These are phyloP conservation scores for Triticum urartu DNA, from an alignment of 176 grass and related monocot genomes.

Conservation along the genomic window DNA sequence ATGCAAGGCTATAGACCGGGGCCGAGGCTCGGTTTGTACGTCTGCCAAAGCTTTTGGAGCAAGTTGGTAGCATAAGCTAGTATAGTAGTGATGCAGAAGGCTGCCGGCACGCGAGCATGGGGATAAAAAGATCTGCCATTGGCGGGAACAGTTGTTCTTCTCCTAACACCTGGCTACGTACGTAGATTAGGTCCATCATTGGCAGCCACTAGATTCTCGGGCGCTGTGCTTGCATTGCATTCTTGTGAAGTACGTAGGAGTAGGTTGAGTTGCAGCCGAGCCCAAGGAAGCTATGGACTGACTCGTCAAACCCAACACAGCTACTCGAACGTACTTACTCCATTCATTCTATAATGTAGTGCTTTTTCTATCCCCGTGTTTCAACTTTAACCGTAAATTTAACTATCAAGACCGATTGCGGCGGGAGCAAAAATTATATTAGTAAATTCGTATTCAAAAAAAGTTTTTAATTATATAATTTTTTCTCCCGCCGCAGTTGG, in stretches of 20 bases:
- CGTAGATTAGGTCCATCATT: constrained; percentile 52
- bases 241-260: neutral
- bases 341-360: too few relatives aligned
- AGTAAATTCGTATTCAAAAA: too few relatives aligned
- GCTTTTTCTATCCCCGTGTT: too few relatives aligned
- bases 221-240: neutral
- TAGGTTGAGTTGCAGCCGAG: neutral
- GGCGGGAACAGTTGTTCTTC: constrained; percentile 6
- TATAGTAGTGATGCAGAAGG: neutral
- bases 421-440: too few relatives aligned
- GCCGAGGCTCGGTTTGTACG: neutral
- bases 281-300: too few relatives aligned
- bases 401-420: too few relatives aligned
- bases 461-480: too few relatives aligned
- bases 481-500: too few relatives aligned
- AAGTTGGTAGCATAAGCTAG: neutral
- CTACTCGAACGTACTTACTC: neutral
- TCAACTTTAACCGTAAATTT: too few relatives aligned
- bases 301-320: too few relatives aligned
- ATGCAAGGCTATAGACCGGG: neutral
- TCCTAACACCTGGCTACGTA: constrained; percentile 28
- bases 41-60: neutral
- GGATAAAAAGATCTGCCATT: neutral
- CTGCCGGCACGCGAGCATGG: constrained; percentile 8
- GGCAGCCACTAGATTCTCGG: constrained; percentile 45